Evolutionary conservation across 441 rosid species (phyloP).

Genomic region (Dalechampia spathulata): DNA sequence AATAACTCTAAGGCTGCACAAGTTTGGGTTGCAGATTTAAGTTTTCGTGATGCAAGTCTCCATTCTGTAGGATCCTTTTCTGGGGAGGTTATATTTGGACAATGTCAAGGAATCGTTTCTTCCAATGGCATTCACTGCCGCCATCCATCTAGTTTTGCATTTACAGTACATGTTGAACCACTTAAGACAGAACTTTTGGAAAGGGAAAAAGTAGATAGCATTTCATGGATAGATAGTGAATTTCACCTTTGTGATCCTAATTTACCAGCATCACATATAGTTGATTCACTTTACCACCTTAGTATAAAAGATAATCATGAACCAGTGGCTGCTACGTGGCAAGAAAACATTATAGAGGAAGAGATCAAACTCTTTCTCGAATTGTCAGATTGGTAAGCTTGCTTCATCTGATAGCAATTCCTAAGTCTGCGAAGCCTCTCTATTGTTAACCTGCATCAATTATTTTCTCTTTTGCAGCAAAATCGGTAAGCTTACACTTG

Average conservation of each 20-base stretch:
- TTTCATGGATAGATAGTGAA: slow-evolving; percentile 49
- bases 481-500: slow-evolving; percentile 91
- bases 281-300: slow-evolving; percentile 24
- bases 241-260: slow-evolving; percentile 26
- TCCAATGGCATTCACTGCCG: slow-evolving; percentile 39
- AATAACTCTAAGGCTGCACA: slow-evolving; percentile 30
- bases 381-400: slow-evolving; percentile 55
- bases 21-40: slow-evolving; percentile 62
- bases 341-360: slow-evolving; percentile 29
- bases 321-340: slow-evolving; percentile 42
- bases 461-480: slow-evolving; percentile 39
- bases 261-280: slow-evolving; percentile 22
- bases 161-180: slow-evolving; percentile 36
- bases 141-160: slow-evolving; percentile 32
- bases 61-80: slow-evolving; percentile 21
- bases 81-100: slow-evolving; percentile 59
- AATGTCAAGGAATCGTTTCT: slow-evolving; percentile 59
- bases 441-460: background rate
- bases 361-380: slow-evolving; percentile 54
- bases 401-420: slow-evolving; percentile 6
- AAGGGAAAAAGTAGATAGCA: slow-evolving; percentile 20
- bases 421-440: slow-evolving; percentile 3
- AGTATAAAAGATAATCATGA: slow-evolving; percentile 24
- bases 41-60: slow-evolving; percentile 24
- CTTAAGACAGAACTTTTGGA: slow-evolving; percentile 21